A percentile compares a stretch with the other conserved stretches of the same genome.
Conservation (phyloP, 371 early-diverging fungal species). For the Batkoa obscura region DNA sequence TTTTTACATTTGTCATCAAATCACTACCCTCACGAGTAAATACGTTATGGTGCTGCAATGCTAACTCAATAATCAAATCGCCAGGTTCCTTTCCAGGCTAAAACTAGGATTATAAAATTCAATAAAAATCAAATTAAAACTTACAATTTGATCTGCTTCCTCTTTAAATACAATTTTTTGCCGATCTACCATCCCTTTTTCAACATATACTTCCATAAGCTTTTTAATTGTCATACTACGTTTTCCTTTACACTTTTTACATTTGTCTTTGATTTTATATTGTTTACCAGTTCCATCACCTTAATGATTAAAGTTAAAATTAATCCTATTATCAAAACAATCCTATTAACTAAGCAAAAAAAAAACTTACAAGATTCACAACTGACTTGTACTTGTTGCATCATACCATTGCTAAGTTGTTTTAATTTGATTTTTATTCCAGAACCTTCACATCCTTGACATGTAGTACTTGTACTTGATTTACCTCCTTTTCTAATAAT, state of each 20-base stretch:
- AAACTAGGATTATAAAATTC: neutral
- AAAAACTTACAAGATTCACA: conserved; percentile 51
- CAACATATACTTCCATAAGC: conserved; percentile 41
- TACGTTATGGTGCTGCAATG: conserved; percentile 46
- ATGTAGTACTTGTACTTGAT: conserved; percentile 48
- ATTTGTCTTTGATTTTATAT: conserved; percentile 33
- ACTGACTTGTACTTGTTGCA: conserved; percentile 91
- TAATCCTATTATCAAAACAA: no score
- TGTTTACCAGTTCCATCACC: no score
- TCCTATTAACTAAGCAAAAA: no score
- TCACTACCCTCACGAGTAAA: conserved; percentile 45
- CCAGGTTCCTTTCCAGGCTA: conserved; percentile 28
- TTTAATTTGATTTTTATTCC: conserved; percentile 58
- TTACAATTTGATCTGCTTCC: conserved; percentile 50
- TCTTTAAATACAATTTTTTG: conserved; percentile 50
- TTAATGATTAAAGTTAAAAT: no score
- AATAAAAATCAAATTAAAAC: conserved; percentile 21
- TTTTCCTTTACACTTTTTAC: conserved; percentile 54
- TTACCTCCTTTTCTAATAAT: conserved; percentile 28
- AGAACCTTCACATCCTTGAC: conserved; percentile 68
- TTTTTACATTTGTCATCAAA: conserved; percentile 31
- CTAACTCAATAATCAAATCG: conserved; percentile 47
- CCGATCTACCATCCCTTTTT: conserved; percentile 66
- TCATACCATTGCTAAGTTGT: conserved; percentile 86
- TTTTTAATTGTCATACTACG: conserved; percentile 49